Conservation (phyloP, 495 filamentous ascomycete genomes). For the Letharia columbiana region DNA sequence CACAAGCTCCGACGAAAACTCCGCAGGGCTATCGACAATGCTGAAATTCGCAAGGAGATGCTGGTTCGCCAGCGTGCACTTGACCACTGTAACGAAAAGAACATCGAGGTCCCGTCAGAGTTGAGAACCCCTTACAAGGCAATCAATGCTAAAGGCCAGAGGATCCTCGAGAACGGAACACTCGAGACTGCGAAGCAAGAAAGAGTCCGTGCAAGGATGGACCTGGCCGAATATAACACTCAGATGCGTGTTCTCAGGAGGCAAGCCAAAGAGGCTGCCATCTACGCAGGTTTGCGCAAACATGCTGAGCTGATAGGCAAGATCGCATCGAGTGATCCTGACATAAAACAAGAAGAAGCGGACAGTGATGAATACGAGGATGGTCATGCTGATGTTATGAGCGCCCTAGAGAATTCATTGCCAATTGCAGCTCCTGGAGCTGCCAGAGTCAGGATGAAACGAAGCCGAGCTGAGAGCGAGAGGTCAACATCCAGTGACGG, state of each 20-base stretch:
- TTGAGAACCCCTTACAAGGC: constrained; percentile 21
- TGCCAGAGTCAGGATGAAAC: background rate
- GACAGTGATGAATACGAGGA: background rate
- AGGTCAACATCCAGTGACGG: background rate
- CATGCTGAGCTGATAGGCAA: constrained; percentile 25
- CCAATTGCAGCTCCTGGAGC: background rate
- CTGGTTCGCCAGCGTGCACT: constrained; percentile 25
- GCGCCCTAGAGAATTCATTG: background rate
- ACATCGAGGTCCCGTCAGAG: constrained; percentile 12
- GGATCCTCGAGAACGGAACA: constrained; percentile 24
- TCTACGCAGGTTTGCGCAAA: constrained; percentile 26
- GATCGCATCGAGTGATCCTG: constrained; percentile 2
- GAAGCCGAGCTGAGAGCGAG: background rate
- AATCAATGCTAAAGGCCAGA: constrained; percentile 21
- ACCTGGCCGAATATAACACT: constrained; percentile 25
- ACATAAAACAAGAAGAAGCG: background rate
- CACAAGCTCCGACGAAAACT: constrained; percentile 29
- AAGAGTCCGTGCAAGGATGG: constrained; percentile 20
- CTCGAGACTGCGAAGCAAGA: constrained; percentile 28
- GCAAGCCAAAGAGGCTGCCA: constrained; percentile 26
- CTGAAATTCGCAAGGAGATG: constrained; percentile 23
- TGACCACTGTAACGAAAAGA: constrained; percentile 13
- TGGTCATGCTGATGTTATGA: background rate
- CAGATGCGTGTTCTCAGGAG: constrained; percentile 23
- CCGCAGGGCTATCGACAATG: constrained; percentile 26